These are phyloP conservation scores for Calonectria crousiana DNA, from an alignment of 2,329 filamentous ascomycete species.

Conservation along the genomic window DNA sequence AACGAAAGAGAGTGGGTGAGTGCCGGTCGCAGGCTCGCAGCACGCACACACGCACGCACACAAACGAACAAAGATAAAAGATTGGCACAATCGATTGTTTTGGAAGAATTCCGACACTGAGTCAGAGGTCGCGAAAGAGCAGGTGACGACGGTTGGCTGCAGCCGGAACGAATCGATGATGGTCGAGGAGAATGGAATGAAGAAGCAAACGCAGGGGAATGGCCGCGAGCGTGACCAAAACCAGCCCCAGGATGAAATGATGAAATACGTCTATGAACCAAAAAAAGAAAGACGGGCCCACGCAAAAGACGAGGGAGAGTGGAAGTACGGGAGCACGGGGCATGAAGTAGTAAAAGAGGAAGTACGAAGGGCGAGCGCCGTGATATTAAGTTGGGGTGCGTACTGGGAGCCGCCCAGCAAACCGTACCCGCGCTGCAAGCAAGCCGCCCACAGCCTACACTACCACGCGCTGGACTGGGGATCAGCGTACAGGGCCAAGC, in stretches of 20 bases:
- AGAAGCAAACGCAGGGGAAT: conserved; percentile 20
- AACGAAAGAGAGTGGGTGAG: not conserved
- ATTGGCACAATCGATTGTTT: conserved; percentile 10
- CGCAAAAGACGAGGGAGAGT: conserved; percentile 25
- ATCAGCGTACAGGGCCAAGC: not conserved
- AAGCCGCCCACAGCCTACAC: not conserved
- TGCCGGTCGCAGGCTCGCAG: conserved; percentile 3
- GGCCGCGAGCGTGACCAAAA: conserved; percentile 19
- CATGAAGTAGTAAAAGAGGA: conserved; percentile 22
- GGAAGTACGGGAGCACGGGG: not conserved
- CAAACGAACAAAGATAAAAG: conserved; percentile 1
- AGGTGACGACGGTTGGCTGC: conserved; percentile 20
- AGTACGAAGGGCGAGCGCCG: conserved; percentile 33
- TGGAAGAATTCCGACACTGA: conserved; percentile 10
- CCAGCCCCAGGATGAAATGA: conserved; percentile 24
- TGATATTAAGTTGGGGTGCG: conserved; percentile 40
- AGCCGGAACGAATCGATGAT: conserved; percentile 17
- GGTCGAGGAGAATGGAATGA: not conserved
- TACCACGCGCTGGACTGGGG: not conserved
- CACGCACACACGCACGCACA: not conserved
- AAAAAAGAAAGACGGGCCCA: conserved; percentile 29
- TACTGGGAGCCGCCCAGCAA: conserved; percentile 2
- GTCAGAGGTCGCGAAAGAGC: conserved; percentile 5
- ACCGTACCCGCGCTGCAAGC: not conserved
- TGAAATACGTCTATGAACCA: conserved; percentile 27